Base-by-base conservation (phyloP, 164 flowering plant species). In the Cinnamomum micranthum region DNA sequence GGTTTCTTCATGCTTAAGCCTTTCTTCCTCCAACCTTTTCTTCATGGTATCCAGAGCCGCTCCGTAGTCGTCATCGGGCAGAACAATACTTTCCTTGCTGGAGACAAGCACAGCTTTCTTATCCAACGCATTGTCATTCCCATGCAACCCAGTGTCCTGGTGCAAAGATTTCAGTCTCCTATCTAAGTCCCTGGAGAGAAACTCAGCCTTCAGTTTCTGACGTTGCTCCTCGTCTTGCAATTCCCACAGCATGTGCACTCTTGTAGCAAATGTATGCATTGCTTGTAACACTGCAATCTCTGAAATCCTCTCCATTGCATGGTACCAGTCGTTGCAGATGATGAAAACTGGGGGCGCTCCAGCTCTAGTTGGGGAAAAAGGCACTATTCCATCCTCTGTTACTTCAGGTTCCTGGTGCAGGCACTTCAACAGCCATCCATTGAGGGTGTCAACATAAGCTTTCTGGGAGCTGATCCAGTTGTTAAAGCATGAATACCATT, bases 321-420 rank as follows among this genome's bases (percentile, higher is more conserved):
- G 87, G 70, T 75, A 75, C 99, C 99, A 96, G 77, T 96, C 99
- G 73, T 89, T 87, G 88, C 91, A 90, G 13, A 88, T 81, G n/a
- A 92, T 75, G 68, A 96, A 96, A 60, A 90, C 79, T 11, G 88
- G 92, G 6, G 99, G 99, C 71, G 97, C 97, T n/a, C 97, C 94
- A 22, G 85, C 77, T 25, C 96, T 83, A 65, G 95, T 68, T 1
- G 99, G 99, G 68, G 99, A 94, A 80, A 87, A 94, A 62, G 99
- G 98, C 19, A 86, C 81, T 47, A 82, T 27, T 50, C 99, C 99
- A 82, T 96, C 98, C 10, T 88, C 64, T 9, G 98, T 94, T 76
- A 73, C 88, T 86, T 92, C 99, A 2, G 87, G 91, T 81, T 88
- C 90, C 50, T 86, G 77, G 6, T 25, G 67, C 71, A 96, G 84